These are phyloP conservation scores for Ogataea nitratoaversa DNA, from an alignment of 805 yeast genomes.

Conservation along the genomic window DNA sequence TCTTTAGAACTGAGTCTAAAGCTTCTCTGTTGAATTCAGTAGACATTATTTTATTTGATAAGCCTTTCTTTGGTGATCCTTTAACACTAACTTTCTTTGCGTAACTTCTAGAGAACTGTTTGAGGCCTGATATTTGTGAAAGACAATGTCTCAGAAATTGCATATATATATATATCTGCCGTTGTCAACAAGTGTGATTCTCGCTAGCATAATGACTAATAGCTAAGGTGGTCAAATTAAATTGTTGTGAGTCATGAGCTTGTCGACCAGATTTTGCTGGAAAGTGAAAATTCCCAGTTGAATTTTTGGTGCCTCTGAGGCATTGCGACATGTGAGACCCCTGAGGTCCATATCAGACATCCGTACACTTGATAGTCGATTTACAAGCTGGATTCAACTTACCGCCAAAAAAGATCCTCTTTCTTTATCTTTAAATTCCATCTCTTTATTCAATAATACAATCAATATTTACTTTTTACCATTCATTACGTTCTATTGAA, in stretches of 20 bases:
- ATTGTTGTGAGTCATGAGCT: neutral
- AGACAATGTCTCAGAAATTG: conserved; percentile 2
- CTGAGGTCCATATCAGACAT: too few species aligned
- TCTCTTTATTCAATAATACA: too few species aligned
- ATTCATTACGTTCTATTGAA: too few species aligned
- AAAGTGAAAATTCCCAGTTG: neutral
- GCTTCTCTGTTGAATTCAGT: conserved; percentile 70
- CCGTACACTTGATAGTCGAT: too few species aligned
- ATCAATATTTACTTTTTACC: too few species aligned
- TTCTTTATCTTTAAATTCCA: too few species aligned
- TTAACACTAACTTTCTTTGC: conserved; percentile 9
- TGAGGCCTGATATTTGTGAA: conserved; percentile 3
- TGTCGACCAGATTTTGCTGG: neutral
- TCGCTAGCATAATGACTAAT: too few species aligned
- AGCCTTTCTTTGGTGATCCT: conserved; percentile 12
- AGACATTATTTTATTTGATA: conserved; percentile 17
- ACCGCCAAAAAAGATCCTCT: too few species aligned
- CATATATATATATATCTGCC: conserved; percentile 2
- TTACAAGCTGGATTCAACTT: too few species aligned
- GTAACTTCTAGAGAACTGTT: conserved; percentile 10
- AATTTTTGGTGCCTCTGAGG: too few species aligned
- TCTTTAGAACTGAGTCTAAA: conserved; percentile 84
- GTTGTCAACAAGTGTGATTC: neutral
- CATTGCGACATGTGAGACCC: too few species aligned
- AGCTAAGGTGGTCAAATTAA: too few species aligned